Percentiles rank a stretch among this genome's conserved stretches.
Evolutionary conservation across 495 filamentous ascomycete genomes (phyloP).

Genomic region (Penicillium longicatenatum): DNA sequence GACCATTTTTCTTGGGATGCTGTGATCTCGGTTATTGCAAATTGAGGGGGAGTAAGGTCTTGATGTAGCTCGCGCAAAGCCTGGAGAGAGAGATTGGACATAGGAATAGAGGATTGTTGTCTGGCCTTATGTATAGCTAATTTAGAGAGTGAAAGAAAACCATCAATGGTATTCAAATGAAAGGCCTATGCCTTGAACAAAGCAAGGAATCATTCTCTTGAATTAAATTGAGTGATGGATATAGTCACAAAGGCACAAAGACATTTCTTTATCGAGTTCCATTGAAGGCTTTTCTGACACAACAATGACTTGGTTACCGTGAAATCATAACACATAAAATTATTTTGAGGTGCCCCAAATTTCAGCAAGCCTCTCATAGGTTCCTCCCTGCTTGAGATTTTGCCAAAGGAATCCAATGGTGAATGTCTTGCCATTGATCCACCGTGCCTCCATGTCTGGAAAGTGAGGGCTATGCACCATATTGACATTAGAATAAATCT

Average conservation of each 20-base stretch:
- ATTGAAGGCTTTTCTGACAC: neutral
- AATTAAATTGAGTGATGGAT: neutral
- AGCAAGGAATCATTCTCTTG: neutral
- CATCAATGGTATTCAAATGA: too few relatives aligned
- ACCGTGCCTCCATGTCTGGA: neutral
- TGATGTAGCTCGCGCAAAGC: too few relatives aligned
- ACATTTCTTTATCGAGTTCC: neutral
- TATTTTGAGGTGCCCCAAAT: neutral
- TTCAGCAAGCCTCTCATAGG: neutral
- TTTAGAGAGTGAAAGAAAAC: too few relatives aligned
- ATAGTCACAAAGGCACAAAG: neutral
- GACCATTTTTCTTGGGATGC: neutral
- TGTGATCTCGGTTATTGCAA: too few relatives aligned
- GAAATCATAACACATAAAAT: neutral
- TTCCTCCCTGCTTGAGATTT: neutral
- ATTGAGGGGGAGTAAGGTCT: too few relatives aligned
- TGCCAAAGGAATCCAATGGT: neutral
- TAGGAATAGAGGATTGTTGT: too few relatives aligned
- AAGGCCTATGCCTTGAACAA: too few relatives aligned
- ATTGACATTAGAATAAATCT: neutral
- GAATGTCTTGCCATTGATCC: neutral
- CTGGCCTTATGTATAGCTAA: too few relatives aligned
- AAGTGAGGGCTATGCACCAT: neutral
- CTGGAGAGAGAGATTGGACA: too few relatives aligned
- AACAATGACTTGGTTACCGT: neutral